Base-by-base conservation (phyloP, 192 early-diverging fungal species). In the Hyaloraphidium curvatum region DNA sequence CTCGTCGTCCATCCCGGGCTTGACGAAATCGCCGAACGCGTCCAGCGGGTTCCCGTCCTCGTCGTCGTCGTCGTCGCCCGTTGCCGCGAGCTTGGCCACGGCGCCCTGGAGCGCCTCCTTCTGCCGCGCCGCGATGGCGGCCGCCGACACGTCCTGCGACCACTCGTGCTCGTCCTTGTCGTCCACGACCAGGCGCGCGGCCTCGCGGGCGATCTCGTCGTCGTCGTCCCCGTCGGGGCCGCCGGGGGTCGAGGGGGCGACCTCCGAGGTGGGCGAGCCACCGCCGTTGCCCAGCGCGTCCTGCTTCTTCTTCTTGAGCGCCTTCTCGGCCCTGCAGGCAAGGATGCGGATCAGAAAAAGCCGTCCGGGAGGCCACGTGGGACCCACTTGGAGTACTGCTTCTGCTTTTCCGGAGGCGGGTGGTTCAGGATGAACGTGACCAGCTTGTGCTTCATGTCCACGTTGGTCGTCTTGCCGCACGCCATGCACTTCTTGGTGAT, bases 401-500 rank as follows among this genome's bases (percentile, higher is more conserved):
- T 80, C 27, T 61, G 58, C 7, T 59, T 59, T 26, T 55, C 59
- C 19, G 63, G 74, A 39, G 91, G 91, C 52, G 88, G 89, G 69
- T 97, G 82, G 73, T 90, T 92, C 59, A 91, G 48, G 56, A 97
- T 93, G 64, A 64, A 97, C 5, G 85, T 83, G 39, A 80, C 67
- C 53, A 95, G 74, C 62, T 87, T 85, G 55, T 97, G 93, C 39
- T 77, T 70, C 73, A 85, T 87, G 60, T 92, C 89, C 23, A 79
- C 89, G 50, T 77, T 69, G 54, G 75, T 72, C 65, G 75, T 68
- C 55, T 78, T 73, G 43, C 94, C 94, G 59, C 94, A 97, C 3
- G 94, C 94, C 52, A 83, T 88, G 69, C 94, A 97, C 63, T 84
- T 70, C 59, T 75, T 70, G 31, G 69, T 58, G 53, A 84, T 83